These are phyloP conservation scores for Chimonanthus salicifolius DNA, from an alignment of 164 flowering plant species.

Conservation along the genomic window DNA sequence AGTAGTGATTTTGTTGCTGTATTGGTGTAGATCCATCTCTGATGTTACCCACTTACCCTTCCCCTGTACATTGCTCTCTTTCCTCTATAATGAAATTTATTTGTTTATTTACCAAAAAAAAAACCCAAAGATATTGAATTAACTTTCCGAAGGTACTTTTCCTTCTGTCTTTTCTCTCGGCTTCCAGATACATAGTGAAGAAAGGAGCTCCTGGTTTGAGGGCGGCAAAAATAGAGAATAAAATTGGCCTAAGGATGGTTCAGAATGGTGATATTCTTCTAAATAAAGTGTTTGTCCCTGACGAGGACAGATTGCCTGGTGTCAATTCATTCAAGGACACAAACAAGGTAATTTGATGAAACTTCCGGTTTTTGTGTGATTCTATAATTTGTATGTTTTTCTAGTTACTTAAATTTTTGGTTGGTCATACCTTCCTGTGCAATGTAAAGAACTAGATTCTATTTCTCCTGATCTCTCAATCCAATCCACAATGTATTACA, in stretches of 20 bases:
- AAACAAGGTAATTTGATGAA: slow-evolving; percentile 49
- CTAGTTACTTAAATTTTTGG: neutral
- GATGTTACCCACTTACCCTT: no score
- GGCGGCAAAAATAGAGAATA: slow-evolving; percentile 87
- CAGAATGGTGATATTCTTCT: slow-evolving; percentile 92
- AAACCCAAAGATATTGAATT: neutral
- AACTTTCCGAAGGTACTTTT: neutral
- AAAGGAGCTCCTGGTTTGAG: slow-evolving; percentile 76
- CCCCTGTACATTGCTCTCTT: no score
- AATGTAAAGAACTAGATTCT: neutral
- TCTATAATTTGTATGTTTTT: neutral
- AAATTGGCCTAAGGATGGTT: slow-evolving; percentile 89
- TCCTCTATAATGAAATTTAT: no score
- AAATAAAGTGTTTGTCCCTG: slow-evolving; percentile 76
- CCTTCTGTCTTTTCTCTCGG: neutral
- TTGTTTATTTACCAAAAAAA: no score
- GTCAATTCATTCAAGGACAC: slow-evolving; percentile 91
- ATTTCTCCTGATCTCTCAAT: no score
- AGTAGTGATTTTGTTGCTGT: no score
- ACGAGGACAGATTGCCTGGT: slow-evolving; percentile 81
- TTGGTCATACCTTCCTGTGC: neutral
- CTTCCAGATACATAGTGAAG: slow-evolving; percentile 64
- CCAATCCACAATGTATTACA: neutral
- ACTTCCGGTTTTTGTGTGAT: neutral
- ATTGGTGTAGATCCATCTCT: no score